Evolutionary conservation across 2,329 filamentous ascomycete genomes (phyloP).

Genomic region (Pestalotiopsis sp.): DNA sequence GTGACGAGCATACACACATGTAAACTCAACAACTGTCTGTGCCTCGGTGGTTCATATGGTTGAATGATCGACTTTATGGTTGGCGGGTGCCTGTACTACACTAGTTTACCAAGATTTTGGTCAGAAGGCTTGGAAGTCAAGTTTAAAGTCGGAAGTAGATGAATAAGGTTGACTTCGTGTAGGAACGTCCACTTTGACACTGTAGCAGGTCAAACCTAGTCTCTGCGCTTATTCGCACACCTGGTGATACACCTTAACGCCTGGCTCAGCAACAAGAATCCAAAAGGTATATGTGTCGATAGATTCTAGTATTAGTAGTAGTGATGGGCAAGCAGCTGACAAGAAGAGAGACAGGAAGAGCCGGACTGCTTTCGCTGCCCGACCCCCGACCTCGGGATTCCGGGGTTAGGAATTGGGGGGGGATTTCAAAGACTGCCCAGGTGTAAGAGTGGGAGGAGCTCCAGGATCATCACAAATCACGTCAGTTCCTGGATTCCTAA

Average conservation of each 20-base stretch:
- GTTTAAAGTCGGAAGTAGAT: background rate
- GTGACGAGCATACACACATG: background rate
- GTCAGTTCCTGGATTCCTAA: background rate
- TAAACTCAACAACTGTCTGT: background rate
- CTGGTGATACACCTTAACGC: background rate
- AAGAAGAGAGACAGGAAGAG: too few relatives aligned
- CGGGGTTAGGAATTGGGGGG: background rate
- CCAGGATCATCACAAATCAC: background rate
- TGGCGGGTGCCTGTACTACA: background rate
- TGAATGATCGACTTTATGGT: background rate
- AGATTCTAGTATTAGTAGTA: background rate
- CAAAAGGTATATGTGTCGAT: background rate
- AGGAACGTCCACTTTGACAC: background rate
- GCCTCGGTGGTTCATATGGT: background rate
- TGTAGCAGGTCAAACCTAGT: background rate
- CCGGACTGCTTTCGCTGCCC: background rate
- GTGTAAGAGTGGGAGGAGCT: background rate
- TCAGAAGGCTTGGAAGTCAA: background rate
- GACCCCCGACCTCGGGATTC: slow-evolving; percentile 1
- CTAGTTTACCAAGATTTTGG: background rate
- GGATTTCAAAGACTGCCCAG: background rate
- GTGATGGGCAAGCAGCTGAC: background rate
- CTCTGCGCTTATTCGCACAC: background rate
- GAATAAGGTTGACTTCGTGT: background rate
- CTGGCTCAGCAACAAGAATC: background rate